Evolutionary conservation across 805 yeast species (phyloP).

Genomic region (Starmera amethionina): DNA sequence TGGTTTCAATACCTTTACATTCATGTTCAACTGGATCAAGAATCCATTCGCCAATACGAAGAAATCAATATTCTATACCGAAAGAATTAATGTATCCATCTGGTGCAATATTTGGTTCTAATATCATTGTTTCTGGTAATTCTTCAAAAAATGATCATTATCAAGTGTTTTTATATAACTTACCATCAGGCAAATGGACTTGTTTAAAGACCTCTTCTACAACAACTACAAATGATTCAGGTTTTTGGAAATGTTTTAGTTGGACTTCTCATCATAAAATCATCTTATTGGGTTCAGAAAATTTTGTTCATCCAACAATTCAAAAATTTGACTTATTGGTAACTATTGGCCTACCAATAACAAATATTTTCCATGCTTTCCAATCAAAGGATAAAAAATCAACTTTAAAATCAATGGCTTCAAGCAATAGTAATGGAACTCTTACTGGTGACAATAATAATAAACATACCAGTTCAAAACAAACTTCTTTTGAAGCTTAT

Average conservation of each 20-base stretch:
- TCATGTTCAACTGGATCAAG: conserved; percentile 23
- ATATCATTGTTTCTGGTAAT: conserved; percentile 52
- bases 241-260: conserved; percentile 57
- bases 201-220: conserved; percentile 44
- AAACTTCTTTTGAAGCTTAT: conserved; percentile 47
- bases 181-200: conserved; percentile 54
- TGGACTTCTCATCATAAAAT: conserved; percentile 78
- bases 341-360: conserved; percentile 44
- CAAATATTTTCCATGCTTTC: conserved; percentile 29
- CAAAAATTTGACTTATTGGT: conserved; percentile 34
- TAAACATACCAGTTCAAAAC: conserved; percentile 1
- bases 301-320: conserved; percentile 24
- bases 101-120: conserved; percentile 59
- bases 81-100: conserved; percentile 42
- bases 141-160: conserved; percentile 31
- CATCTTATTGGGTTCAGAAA: conserved; percentile 41
- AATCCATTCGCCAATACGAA: conserved; percentile 15
- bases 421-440: not conserved
- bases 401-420: too few species aligned
- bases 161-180: conserved; percentile 42
- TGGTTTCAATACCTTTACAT: conserved; percentile 23
- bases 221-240: conserved; percentile 32
- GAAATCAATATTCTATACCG: conserved; percentile 28
- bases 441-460: not conserved
- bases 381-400: not conserved